Evolutionary conservation across 2,329 filamentous ascomycete genomes (phyloP).

Genomic region (Madurella fahalii): DNA sequence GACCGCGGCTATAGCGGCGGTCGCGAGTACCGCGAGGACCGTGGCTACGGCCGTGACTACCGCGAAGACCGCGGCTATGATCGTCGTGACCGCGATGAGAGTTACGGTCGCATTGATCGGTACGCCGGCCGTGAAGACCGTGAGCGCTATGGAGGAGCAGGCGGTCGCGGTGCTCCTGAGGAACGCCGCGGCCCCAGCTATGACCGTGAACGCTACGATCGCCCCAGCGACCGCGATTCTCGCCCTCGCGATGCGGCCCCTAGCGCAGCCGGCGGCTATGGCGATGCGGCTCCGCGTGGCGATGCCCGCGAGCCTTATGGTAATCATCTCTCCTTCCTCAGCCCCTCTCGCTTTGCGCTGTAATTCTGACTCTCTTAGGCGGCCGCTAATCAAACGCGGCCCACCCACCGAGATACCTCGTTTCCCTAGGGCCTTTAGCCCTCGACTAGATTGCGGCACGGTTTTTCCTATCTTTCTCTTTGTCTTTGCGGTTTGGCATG

Average conservation of each 20-base stretch:
- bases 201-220: constrained; percentile 40
- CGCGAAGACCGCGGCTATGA: constrained; percentile 36
- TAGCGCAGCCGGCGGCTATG: constrained; percentile 27
- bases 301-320: constrained; percentile 31
- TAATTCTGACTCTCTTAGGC: constrained; percentile 17
- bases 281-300: constrained; percentile 28
- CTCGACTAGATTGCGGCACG: constrained; percentile 19
- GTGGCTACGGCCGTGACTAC: constrained; percentile 40
- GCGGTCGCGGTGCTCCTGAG: constrained; percentile 41
- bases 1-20: constrained; percentile 33
- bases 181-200: constrained; percentile 40
- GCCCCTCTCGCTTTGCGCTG: not conserved
- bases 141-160: constrained; percentile 57
- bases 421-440: constrained; percentile 9
- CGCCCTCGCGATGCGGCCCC: constrained; percentile 30
- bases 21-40: constrained; percentile 38
- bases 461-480: constrained; percentile 22
- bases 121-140: constrained; percentile 44
- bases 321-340: constrained; percentile 16
- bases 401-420: not conserved
- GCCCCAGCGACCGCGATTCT: constrained; percentile 29
- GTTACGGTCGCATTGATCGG: constrained; percentile 46
- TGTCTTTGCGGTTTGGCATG: constrained; percentile 25
- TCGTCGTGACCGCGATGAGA: constrained; percentile 40
- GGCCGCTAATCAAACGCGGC: constrained; percentile 18